Percentiles rank a stretch among this genome's conserved stretches.
Conservation (phyloP, 2,329 filamentous ascomycete species). For the Juglanconis oblonga region DNA sequence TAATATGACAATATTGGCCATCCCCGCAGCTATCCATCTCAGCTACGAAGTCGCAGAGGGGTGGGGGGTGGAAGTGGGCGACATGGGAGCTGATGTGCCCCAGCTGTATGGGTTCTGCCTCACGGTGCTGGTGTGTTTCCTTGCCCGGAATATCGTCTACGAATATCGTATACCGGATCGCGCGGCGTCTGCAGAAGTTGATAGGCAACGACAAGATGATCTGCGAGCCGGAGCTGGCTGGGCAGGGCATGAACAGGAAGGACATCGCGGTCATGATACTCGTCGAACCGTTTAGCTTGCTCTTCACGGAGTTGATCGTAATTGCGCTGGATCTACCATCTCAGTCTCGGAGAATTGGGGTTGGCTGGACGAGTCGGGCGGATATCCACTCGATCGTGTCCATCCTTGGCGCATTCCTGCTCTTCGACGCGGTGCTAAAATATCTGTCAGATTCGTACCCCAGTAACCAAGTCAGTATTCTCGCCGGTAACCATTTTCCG, state of each 20-base stretch:
- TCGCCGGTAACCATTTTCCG: slow-evolving; percentile 13
- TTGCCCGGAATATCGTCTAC: slow-evolving; percentile 58
- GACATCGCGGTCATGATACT: slow-evolving; percentile 48
- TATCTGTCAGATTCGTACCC: slow-evolving; percentile 18
- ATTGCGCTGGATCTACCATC: slow-evolving; percentile 57
- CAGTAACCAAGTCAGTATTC: slow-evolving; percentile 8
- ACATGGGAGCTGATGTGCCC: slow-evolving; percentile 60
- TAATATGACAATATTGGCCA: neutral
- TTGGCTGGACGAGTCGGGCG: slow-evolving; percentile 48
- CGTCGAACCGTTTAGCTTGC: slow-evolving; percentile 59
- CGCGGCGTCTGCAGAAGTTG: slow-evolving; percentile 42
- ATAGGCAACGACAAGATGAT: slow-evolving; percentile 36
- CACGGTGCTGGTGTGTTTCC: slow-evolving; percentile 55
- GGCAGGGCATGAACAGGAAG: slow-evolving; percentile 39
- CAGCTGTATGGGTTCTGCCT: slow-evolving; percentile 54
- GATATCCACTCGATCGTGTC: slow-evolving; percentile 18
- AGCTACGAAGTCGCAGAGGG: slow-evolving; percentile 54
- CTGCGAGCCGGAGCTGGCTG: slow-evolving; percentile 52
- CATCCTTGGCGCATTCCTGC: slow-evolving; percentile 12
- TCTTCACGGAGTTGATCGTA: slow-evolving; percentile 48
- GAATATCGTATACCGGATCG: slow-evolving; percentile 52
- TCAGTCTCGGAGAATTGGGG: slow-evolving; percentile 47
- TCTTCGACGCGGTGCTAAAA: slow-evolving; percentile 17
- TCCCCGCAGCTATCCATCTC: too few species aligned
- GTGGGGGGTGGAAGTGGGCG: slow-evolving; percentile 59